phyloP scores from a whole-genome alignment of 2,329 filamentous ascomycete species.

The Colletotrichum sp. region DNA sequence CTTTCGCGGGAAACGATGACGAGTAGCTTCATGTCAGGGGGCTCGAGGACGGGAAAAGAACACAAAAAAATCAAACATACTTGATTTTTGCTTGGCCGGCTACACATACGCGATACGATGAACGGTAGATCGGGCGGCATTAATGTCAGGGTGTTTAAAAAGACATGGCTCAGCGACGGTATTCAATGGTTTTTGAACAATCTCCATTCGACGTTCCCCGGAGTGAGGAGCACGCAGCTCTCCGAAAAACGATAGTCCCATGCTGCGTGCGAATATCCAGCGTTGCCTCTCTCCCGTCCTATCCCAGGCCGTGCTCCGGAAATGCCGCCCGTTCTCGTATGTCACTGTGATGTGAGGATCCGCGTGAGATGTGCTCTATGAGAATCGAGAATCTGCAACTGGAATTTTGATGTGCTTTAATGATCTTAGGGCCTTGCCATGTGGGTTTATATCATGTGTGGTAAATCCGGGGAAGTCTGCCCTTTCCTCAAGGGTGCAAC shows the following conservation, averaged over 20 bases:
- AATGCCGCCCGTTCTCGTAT: not conserved
- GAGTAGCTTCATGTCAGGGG: slow-evolving; percentile 18
- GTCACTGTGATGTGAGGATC: not conserved
- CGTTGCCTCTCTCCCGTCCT: not conserved
- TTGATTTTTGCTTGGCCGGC: slow-evolving; percentile 22
- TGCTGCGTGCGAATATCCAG: not conserved
- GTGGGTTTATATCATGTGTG: not conserved
- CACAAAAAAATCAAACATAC: slow-evolving; percentile 16
- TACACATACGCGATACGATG: slow-evolving; percentile 21
- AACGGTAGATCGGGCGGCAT: slow-evolving; percentile 23
- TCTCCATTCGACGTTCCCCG: not conserved
- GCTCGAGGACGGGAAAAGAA: slow-evolving; percentile 18
- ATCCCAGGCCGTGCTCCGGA: not conserved
- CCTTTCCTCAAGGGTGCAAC: not conserved
- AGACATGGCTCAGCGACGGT: slow-evolving; percentile 21
- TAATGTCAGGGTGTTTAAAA: slow-evolving; percentile 21
- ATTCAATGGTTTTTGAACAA: slow-evolving; percentile 20
- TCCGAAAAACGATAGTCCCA: not conserved
- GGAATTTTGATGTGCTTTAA: not conserved
- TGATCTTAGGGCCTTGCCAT: not conserved
- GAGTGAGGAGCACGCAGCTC: not conserved
- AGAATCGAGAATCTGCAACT: not conserved
- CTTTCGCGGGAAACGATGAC: slow-evolving; percentile 2
- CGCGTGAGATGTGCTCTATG: not conserved
- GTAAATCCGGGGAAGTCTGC: not conserved